These are phyloP conservation scores for Licmophora abbreviata DNA, from an alignment of 108 stramenopile species.

Conservation along the genomic window DNA sequence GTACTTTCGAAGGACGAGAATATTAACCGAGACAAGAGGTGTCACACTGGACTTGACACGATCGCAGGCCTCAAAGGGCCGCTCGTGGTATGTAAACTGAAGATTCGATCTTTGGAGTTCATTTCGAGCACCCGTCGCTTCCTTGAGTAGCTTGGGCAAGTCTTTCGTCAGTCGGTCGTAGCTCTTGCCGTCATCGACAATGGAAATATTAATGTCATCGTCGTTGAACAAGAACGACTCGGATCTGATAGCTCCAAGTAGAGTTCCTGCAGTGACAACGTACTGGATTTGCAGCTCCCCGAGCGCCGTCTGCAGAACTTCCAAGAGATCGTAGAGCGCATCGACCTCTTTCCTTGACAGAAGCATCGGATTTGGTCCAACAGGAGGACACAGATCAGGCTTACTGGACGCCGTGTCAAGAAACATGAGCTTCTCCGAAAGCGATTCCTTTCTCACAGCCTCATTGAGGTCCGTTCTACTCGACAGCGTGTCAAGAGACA, in stretches of 20 bases:
- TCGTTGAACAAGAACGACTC: conserved; percentile 19
- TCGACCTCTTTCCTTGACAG: conserved; percentile 8
- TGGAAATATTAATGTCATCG: conserved; percentile 19
- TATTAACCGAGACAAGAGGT: conserved; percentile 7
- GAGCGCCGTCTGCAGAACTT: not conserved
- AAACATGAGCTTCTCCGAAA: too few relatives aligned
- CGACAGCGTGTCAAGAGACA: too few relatives aligned
- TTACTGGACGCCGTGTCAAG: too few relatives aligned
- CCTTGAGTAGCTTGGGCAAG: not conserved
- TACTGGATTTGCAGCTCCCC: conserved; percentile 7
- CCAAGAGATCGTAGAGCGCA: conserved; percentile 12
- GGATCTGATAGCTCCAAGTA: conserved; percentile 12
- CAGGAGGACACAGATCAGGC: conserved; percentile 1
- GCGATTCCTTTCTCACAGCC: too few relatives aligned
- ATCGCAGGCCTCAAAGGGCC: conserved; percentile 5
- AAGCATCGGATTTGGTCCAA: conserved; percentile 12
- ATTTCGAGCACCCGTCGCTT: not conserved
- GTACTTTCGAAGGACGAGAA: conserved; percentile 11
- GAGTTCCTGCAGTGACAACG: conserved; percentile 8
- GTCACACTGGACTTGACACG: conserved; percentile 1
- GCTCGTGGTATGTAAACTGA: not conserved
- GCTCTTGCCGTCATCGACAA: conserved; percentile 6
- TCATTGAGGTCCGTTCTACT: too few relatives aligned
- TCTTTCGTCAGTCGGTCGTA: not conserved
- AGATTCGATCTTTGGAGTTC: not conserved